A percentile compares a stretch with the other conserved stretches of the same genome.
Conservation (phyloP, 306 rosid genomes). For the Sicyos baderoa region DNA sequence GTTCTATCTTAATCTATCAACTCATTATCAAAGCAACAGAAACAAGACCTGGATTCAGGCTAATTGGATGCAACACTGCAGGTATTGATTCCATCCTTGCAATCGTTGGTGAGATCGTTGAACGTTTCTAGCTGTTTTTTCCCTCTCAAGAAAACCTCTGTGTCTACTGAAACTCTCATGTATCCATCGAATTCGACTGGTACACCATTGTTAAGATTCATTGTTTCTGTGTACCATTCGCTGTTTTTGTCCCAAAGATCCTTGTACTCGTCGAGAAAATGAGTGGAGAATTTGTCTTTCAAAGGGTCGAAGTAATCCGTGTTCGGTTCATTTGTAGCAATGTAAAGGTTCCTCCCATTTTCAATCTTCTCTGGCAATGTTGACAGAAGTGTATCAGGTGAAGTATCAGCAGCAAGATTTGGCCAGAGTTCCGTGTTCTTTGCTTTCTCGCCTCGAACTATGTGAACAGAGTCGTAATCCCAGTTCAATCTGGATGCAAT, state of each 20-base stretch:
- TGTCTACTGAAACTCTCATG: conserved; percentile 90
- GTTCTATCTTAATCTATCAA: conserved; percentile 23
- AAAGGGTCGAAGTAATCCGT: conserved; percentile 65
- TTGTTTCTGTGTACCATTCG: conserved; percentile 76
- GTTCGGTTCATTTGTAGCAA: conserved; percentile 76
- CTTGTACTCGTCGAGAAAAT: conserved; percentile 84
- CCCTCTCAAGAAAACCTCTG: conserved; percentile 96
- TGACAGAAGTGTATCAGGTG: conserved; percentile 67
- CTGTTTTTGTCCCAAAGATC: conserved; percentile 80
- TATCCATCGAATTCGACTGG: conserved; percentile 91
- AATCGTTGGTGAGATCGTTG: conserved; percentile 85
- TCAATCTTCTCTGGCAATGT: conserved; percentile 64
- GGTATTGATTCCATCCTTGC: conserved; percentile 90
- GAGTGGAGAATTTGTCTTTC: conserved; percentile 79
- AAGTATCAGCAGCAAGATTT: conserved; percentile 76
- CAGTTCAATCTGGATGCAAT: conserved; percentile 74
- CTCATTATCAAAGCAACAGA: conserved; percentile 39
- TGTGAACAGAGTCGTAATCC: conserved; percentile 89
- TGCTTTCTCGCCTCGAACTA: conserved; percentile 91
- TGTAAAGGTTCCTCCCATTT: conserved; percentile 76
- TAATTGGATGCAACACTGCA: conserved; percentile 60
- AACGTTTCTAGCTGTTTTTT: conserved; percentile 90
- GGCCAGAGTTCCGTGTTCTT: conserved; percentile 92
- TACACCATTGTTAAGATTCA: conserved; percentile 53
- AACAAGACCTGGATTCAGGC: conserved; percentile 28